phyloP scores from a whole-genome alignment of 441 rosid genomes.

The Geranium incanum region DNA sequence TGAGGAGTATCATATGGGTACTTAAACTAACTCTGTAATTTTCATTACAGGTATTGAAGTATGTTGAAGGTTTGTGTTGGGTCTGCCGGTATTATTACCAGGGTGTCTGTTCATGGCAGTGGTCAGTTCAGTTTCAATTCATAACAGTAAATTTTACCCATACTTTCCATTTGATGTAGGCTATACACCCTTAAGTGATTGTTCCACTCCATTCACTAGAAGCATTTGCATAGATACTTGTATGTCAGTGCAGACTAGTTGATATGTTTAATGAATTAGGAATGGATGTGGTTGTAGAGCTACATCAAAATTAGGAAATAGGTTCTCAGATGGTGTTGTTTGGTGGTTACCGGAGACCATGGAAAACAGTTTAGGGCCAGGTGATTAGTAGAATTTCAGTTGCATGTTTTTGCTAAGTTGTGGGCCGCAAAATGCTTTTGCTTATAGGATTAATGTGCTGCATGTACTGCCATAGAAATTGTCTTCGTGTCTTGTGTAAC shows the following conservation, averaged over 20 bases:
- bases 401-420: not conserved
- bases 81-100: slow-evolving; percentile 93
- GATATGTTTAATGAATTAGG: not conserved
- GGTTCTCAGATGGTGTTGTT: slow-evolving; percentile 1
- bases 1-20: not conserved
- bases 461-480: not conserved
- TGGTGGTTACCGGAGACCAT: slow-evolving; percentile 7
- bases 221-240: slow-evolving; percentile 1
- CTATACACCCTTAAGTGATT: not conserved
- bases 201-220: not conserved
- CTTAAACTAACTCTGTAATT: not conserved
- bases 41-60: slow-evolving; percentile 66
- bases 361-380: not conserved
- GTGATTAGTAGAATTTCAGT: not conserved
- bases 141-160: not conserved
- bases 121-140: slow-evolving; percentile 47
- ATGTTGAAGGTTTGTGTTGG: slow-evolving; percentile 96
- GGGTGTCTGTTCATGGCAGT: slow-evolving; percentile 93
- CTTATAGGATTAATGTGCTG: not conserved
- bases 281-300: not conserved
- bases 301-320: not conserved
- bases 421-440: not conserved
- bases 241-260: not conserved
- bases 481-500: not conserved
- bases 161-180: slow-evolving; percentile 8